A percentile compares a stretch with the other conserved stretches of the same genome.
Evolutionary conservation across 768 basidiomycete genomes (phyloP).

Genomic region (Lactifluus rugatus): DNA sequence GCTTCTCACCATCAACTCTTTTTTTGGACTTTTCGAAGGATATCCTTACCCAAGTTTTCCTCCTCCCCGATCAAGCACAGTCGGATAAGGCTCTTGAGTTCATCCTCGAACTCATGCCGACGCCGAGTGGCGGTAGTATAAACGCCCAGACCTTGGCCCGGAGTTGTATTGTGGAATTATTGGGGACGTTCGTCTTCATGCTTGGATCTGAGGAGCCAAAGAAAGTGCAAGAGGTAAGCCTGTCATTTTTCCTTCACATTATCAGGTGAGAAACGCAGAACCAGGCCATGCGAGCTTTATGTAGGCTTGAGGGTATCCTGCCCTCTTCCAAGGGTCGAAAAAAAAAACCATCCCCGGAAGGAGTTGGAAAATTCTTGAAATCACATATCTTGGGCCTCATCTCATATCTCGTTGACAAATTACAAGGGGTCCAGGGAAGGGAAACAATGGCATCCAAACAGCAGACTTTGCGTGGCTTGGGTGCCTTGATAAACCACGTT

Average conservation of each 20-base stretch:
- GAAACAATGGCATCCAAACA: conserved; percentile 58
- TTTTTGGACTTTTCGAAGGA: conserved; percentile 48
- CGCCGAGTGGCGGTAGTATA: conserved; percentile 31
- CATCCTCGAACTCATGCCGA: conserved; percentile 47
- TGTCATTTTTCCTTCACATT: background rate
- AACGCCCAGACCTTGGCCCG: conserved; percentile 46
- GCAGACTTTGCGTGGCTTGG: conserved; percentile 72
- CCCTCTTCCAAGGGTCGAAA: conserved; percentile 24
- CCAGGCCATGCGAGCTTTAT: conserved; percentile 36
- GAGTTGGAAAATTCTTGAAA: conserved; percentile 55
- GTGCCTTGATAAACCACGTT: conserved; percentile 57
- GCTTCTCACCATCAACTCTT: conserved; percentile 35
- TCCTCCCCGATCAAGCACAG: conserved; percentile 43
- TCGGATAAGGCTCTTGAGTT: conserved; percentile 55
- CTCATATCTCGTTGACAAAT: conserved; percentile 71
- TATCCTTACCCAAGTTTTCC: conserved; percentile 59
- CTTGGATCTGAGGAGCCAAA: conserved; percentile 59
- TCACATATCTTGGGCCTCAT: conserved; percentile 77
- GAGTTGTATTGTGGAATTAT: conserved; percentile 56
- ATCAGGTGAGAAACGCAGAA: background rate
- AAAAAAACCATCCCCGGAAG: conserved; percentile 25
- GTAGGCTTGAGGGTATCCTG: conserved; percentile 31
- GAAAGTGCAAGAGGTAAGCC: conserved; percentile 28
- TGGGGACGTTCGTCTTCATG: conserved; percentile 66
- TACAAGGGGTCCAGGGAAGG: conserved; percentile 79